Evolutionary conservation across 164 flowering plant species (phyloP), one percentile per base, ranked within the genome.

Genomic region (Macadamia integrifolia): DNA sequence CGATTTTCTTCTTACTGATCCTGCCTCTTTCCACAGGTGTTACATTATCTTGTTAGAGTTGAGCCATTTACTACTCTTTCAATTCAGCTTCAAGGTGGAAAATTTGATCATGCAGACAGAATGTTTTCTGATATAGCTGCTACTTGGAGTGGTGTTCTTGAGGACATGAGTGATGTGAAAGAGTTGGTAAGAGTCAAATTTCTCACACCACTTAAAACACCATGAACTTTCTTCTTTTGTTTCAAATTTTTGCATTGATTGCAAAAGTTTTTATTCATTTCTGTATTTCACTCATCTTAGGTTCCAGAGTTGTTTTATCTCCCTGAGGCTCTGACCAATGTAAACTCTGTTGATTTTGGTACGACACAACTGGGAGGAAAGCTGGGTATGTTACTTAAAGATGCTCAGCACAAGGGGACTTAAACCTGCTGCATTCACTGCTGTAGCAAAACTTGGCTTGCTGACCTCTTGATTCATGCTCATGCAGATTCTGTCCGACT

Each of bases 131-230:
- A 95, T 78, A 82, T 95, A 71, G 81, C 85, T 69, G 80, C 86
- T 75, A 92, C 99, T 56, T 95, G 99, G 99, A 83, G 85, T 83
- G 92, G 98, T 64, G 89, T 92, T 77, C 86, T 88, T 35, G 98
- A 95, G 81, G 99, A 95, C 72, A 95, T 92, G 97, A 95, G 97
- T 80, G 99, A 95, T 81, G 96, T 95, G 71, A 95, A 95, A 79
- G 99, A 95, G 84, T 76, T 95, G 94, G 99, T 95, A 84, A 74
- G 71, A 15, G 59, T 59, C 66, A 60, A 1, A 28, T 43, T 60
- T 43, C 8, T 23, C 6, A n/a, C 61, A 28, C 61, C 18, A 58
- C 50, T 46, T 46, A 9, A 46, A 46, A 8, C 13, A 3, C 4
- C 42, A 35, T n/a, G 6, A 32, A 6, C 18, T 28, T 64, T 62